Conservation (phyloP, 805 yeast species). For the Ogataea glucozyma region DNA sequence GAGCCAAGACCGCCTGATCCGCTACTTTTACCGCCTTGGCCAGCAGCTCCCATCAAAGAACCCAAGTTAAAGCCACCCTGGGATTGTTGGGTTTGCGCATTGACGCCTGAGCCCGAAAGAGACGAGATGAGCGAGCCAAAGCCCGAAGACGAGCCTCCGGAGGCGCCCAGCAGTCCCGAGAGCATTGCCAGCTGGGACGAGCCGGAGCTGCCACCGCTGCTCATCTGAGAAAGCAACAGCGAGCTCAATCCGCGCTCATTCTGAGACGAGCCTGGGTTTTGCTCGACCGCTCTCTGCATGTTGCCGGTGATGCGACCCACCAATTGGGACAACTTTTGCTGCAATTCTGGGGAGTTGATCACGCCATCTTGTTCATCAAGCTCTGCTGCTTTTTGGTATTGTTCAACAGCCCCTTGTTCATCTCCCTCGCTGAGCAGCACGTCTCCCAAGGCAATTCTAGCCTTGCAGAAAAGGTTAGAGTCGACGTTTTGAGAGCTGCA, state of each 20-base stretch:
- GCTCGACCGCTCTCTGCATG: slow-evolving; percentile 26
- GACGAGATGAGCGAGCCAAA: slow-evolving; percentile 30
- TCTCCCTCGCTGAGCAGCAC: slow-evolving; percentile 27
- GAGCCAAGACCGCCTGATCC: slow-evolving; percentile 24
- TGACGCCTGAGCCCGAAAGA: slow-evolving; percentile 29
- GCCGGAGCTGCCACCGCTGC: slow-evolving; percentile 29
- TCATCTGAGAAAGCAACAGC: slow-evolving; percentile 29
- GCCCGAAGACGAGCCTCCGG: slow-evolving; percentile 18
- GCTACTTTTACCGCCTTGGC: slow-evolving; percentile 10
- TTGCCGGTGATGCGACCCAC: slow-evolving; percentile 25
- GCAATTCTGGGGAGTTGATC: slow-evolving; percentile 34
- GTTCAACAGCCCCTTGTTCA: slow-evolving; percentile 27
- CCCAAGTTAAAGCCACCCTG: slow-evolving; percentile 33
- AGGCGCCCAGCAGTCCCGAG: slow-evolving; percentile 24
- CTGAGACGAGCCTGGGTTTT: slow-evolving; percentile 22
- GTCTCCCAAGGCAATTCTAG: slow-evolving; percentile 32
- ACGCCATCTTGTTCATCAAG: slow-evolving; percentile 36
- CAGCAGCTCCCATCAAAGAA: slow-evolving; percentile 24
- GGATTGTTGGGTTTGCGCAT: slow-evolving; percentile 21
- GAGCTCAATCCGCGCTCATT: slow-evolving; percentile 35
- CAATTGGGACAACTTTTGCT: slow-evolving; percentile 28
- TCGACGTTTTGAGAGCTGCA: slow-evolving; percentile 27
- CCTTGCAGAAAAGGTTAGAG: slow-evolving; percentile 30
- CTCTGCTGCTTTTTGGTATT: slow-evolving; percentile 33
- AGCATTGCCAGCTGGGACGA: slow-evolving; percentile 31